Evolutionary conservation across 2,329 filamentous ascomycete genomes (phyloP), one percentile per base, ranked within the genome.

Genomic region (Podosphaera aphanis): DNA sequence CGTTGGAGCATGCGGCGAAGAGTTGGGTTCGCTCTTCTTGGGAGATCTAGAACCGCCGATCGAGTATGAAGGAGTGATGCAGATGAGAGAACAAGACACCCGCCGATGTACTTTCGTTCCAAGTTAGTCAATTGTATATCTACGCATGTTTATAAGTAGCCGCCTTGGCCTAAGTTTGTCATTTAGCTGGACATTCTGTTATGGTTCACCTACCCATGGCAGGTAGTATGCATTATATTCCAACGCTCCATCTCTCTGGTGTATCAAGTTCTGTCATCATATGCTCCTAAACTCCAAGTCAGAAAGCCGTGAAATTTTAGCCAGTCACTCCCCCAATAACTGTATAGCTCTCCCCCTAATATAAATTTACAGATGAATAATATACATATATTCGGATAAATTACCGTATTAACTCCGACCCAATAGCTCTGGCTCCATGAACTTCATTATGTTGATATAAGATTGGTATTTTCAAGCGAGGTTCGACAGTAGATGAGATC

Each of bases 171-270:
- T n/a, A n/a, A n/a, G n/a, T n/a, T n/a, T n/a, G n/a, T n/a, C n/a
- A 25, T 8, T 25, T 25, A 25, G 8, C 23, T 25, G 4, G 23
- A 25, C 23, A 8, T 25, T 25, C 23, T 25, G 23, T 25, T 4
- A 25, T 8, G 8, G 23, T 5, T 25, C 8, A 25, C 23, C 23
- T 8, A n/a, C n/a, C n/a, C n/a, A n/a, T 25, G 8, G 8, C 23
- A 25, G 35, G 35, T 46, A 41, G 44, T 29, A 39, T 23, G 44
- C 36, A 39, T 23, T 8, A 20, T 33, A 25, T 46, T 27, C 40
- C 45, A 46, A 46, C 29, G 38, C 45, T 33, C 15, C 29, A 33
- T 7, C 29, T n/a, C 29, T 33, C 13, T 33, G 11, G 13, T 33
- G 8, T n/a, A 11, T 33, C 29, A 33, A 33, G 15, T 33, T 33